Base-by-base conservation (phyloP, 495 filamentous ascomycete species). In the Penicillium subrubescens region DNA sequence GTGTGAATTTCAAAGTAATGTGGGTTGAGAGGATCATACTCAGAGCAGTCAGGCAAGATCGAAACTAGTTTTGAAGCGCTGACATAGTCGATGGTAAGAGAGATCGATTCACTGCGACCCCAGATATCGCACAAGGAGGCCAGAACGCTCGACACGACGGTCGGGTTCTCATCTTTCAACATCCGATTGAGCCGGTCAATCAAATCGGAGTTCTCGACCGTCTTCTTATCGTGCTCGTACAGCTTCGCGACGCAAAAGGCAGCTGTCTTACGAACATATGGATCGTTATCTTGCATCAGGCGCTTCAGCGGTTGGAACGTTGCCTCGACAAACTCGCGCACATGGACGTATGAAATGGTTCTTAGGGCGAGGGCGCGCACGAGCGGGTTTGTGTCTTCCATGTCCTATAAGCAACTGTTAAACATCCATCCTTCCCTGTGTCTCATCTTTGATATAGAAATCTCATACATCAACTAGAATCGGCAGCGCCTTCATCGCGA, bases 61-160 rank as follows among this genome's bases (percentile, higher is more conserved):
- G 96, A 93, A 15, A 98, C 93, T 80, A 99, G 90, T 80, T 98
- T 99, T 50, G 93, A 97, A 15, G 95, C 95, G 76, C 96, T 98
- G 59, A 87, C 87, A 75, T 98, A 97, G 76, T 99, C 95, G 68
- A 99, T 97, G 2, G 96, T 97, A 54, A 99, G 87, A 67, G 97
- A 98, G 77, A 99, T 99, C 61, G 89, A 90, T 73, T 98, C 95
- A 72, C 93, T 97, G 56, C 94, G 84, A 74, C 97, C 95, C 95
- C 95, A 99, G 59, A 99, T 99, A 77, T 99, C 95, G 86, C 97
- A 93, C 72, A 99, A 76, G 31, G 90, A 86, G 1, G 96, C 95
- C 69, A 99, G 79, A 10, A 96, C 94, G 70, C 92, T 97, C 14
- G 96, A 93, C 10, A 98, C 94, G 14, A 99, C 95, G 0, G 95